Evolutionary conservation across 2,329 filamentous ascomycete species (phyloP), one percentile per base, ranked within the genome.

Genomic region (Scopulariopsis brevicaulis): DNA sequence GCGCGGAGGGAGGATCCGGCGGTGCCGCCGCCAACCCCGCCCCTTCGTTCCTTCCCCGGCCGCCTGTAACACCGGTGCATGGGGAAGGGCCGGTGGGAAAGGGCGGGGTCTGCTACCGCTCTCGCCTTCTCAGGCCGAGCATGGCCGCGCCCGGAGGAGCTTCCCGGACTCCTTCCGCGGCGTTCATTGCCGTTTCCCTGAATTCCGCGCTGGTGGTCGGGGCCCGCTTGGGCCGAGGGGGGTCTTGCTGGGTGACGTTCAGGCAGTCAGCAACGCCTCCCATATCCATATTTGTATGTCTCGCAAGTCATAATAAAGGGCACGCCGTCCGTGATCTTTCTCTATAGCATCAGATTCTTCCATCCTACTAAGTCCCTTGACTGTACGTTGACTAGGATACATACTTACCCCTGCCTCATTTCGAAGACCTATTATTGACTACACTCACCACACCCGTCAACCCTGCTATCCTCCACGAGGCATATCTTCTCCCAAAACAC

Each of bases 91-190:
- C 40, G 43, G 32, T 22, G 15, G 22, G n/a, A 37, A 46, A 48
- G 40, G 28, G 34, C 54, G 37, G 54, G 28, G n/a, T 22, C 24
- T 20, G 3, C 10, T 46, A 10, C 37, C 37, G 28, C 28, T 32
- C 4, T 50, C 43, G 40, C 40, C 48, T 57, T 53, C 55, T 46
- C 55, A 40, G 55, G 55, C 55, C 55, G 55, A 57, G 28, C 55
- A 32, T 57, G 55, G 55, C 55, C 55, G 55, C 50, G 18, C 28
- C 18, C 32, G 46, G 22, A 50, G 20, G 46, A 50, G 8, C 8
- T 50, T 50, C 46, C 20, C 22, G 18, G 11, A 3, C n/a, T 7
- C 40, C 40, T 46, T 46, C 40, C 40, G n/a, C n/a, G 40, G 46
- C 10, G 20, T 10, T n/a, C 46, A 22, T 22, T 50, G 46, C 22